Evolutionary conservation across 768 basidiomycete species (phyloP), one percentile per base, ranked within the genome.

Genomic region (Termitomyces titanicus): DNA sequence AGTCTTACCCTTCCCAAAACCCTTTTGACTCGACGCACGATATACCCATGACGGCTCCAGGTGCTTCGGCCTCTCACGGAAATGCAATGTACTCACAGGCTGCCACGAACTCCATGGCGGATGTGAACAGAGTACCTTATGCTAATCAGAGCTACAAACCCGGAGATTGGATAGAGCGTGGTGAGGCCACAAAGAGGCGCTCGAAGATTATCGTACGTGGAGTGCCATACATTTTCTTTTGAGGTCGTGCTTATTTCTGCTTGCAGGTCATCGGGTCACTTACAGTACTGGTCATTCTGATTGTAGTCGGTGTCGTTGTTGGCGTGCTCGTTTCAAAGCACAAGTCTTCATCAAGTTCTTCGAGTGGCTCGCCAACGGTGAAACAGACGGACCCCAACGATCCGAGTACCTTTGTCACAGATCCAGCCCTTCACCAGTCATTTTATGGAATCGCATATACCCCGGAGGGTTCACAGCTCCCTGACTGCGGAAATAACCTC

Each of bases 391-490:
- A 77, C 52, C 74, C 74, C 9, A 82, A 77, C 61, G 89, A 95
- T 68, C 92, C 94, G 3, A 92, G 85, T 69, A 78, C 78, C 17
- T 97, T 95, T 70, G 68, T 71, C 18, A 88, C 86, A 71, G 81
- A 95, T 68, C 49, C 81, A 2, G 77, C 78, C 29, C 71, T 96
- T 47, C 78, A 85, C 58, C 82, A 89, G 60, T 78, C 83, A 0
- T 91, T 97, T 72, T 96, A 86, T 67, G 94, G 89, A 5, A 65
- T 96, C 22, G 94, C 94, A 0, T 96, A 96, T 69, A 93, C 92
- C 1, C 93, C 94, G 9, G 72, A 74, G 18, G 84, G 84, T 38
- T 83, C 86, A n/a, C 83, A 86, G 61, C 68, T 85, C 22, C 91
- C 91, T 0, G 65, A 79, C 33, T 93, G 91, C 61, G 86, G 85